Percentiles rank a stretch among this genome's conserved stretches.
phyloP scores from a whole-genome alignment of 352 stramenopile genomes.

The Lagenidium sp. region DNA sequence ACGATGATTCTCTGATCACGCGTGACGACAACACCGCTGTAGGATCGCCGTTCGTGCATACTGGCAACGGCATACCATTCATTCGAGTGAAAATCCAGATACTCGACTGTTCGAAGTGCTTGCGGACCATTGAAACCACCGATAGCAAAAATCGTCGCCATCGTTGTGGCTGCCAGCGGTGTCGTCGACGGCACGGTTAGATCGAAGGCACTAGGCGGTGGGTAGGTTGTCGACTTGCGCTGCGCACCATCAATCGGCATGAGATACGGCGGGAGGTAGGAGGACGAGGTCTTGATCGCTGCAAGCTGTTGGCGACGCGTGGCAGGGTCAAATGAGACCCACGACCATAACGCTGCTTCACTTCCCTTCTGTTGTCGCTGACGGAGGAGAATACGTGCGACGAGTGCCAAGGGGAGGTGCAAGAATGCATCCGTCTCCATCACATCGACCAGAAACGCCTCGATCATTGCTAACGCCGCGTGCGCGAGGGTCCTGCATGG shows the following conservation, averaged over 20 bases:
- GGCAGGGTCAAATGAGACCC: slow-evolving; percentile 40
- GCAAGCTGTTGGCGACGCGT: slow-evolving; percentile 22
- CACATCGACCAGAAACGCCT: slow-evolving; percentile 52
- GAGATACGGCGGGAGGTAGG: neutral
- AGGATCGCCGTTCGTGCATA: slow-evolving; percentile 52
- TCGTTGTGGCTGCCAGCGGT: slow-evolving; percentile 13
- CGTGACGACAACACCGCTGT: slow-evolving; percentile 45
- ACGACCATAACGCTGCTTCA: slow-evolving; percentile 29
- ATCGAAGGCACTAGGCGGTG: no score
- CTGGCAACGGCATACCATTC: slow-evolving; percentile 40
- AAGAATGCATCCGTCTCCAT: slow-evolving; percentile 46
- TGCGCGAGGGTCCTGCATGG: slow-evolving; percentile 40
- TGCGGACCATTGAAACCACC: slow-evolving; percentile 58
- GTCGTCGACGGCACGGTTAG: slow-evolving; percentile 1
- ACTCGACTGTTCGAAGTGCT: slow-evolving; percentile 48
- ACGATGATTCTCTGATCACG: slow-evolving; percentile 43
- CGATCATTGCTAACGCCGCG: slow-evolving; percentile 51
- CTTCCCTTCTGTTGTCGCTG: slow-evolving; percentile 18
- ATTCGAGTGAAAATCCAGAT: slow-evolving; percentile 50
- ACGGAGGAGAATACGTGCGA: slow-evolving; percentile 36
- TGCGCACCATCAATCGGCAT: neutral
- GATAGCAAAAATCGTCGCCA: slow-evolving; percentile 54
- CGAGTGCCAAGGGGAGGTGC: slow-evolving; percentile 27
- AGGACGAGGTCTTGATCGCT: slow-evolving; percentile 4
- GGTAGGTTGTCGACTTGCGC: no score